Percentiles rank a stretch among this genome's conserved stretches.
Conservation (phyloP, 768 basidiomycete genomes). For the Lactarius vividus region DNA sequence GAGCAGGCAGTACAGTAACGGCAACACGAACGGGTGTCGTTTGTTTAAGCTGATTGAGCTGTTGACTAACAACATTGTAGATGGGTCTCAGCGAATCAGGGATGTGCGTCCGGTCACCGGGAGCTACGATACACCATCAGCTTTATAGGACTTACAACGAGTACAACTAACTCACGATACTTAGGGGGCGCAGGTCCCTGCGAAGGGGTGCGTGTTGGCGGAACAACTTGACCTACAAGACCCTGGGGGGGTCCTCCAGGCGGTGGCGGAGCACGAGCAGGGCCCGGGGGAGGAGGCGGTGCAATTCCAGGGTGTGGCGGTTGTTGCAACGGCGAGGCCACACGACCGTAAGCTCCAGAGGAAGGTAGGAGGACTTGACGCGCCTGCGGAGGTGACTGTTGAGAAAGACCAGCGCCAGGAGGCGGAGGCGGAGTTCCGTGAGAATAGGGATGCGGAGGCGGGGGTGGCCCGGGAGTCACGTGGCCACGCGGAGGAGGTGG, state of each 20-base stretch:
- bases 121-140: slow-evolving; percentile 47
- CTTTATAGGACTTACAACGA: neutral
- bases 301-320: slow-evolving; percentile 16
- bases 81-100: slow-evolving; percentile 65
- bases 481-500: slow-evolving; percentile 35
- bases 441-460: slow-evolving; percentile 35
- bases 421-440: slow-evolving; percentile 41
- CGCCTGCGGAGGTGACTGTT: slow-evolving; percentile 34
- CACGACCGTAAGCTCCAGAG: slow-evolving; percentile 35
- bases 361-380: slow-evolving; percentile 9
- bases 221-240: slow-evolving; percentile 8
- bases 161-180: slow-evolving; percentile 50
- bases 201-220: slow-evolving; percentile 15
- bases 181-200: slow-evolving; percentile 38
- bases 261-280: slow-evolving; percentile 35
- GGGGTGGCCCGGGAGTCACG: slow-evolving; percentile 20
- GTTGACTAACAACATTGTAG: slow-evolving; percentile 60
- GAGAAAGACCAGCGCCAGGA: slow-evolving; percentile 36
- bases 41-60: slow-evolving; percentile 67
- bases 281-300: slow-evolving; percentile 24
- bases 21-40: slow-evolving; percentile 62
- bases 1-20: neutral
- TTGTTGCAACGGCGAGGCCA: slow-evolving; percentile 12
- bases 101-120: slow-evolving; percentile 92
- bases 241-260: slow-evolving; percentile 26